phyloP scores from a whole-genome alignment of 148 eudicot species.

The Drosera capensis region DNA sequence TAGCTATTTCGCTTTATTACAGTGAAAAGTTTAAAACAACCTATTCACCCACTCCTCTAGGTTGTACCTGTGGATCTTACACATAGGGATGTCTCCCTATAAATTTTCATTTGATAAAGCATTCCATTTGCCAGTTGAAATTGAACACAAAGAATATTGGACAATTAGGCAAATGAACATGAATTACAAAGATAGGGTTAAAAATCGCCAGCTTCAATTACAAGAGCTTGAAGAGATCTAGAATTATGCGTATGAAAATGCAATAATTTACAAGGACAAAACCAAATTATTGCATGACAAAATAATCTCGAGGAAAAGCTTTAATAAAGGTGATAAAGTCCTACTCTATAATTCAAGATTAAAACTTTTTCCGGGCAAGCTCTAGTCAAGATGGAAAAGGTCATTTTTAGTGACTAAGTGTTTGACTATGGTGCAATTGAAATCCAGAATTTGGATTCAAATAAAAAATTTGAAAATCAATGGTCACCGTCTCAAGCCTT shows the following conservation, averaged over 20 bases:
- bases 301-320: background rate
- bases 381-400: too few species aligned
- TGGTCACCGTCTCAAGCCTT: too few species aligned
- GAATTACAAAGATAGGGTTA: background rate
- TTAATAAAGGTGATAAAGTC: background rate
- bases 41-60: too few species aligned
- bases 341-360: background rate
- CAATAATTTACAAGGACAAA: background rate
- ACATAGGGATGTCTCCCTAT: background rate
- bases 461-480: too few species aligned
- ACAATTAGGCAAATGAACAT: background rate
- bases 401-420: too few species aligned
- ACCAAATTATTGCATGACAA: background rate
- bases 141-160: background rate
- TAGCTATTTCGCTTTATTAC: too few species aligned
- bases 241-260: background rate
- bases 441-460: too few species aligned
- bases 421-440: too few species aligned
- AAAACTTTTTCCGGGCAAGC: background rate
- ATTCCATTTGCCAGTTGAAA: background rate
- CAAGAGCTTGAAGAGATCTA: background rate
- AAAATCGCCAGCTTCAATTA: background rate
- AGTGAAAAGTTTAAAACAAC: too few species aligned
- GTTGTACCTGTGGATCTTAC: too few species aligned
- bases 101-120: background rate